Percentiles rank a stretch among this genome's conserved stretches.
Evolutionary conservation across 148 eudicot genomes (phyloP).

Genomic region (Chenopodium formosanum): DNA sequence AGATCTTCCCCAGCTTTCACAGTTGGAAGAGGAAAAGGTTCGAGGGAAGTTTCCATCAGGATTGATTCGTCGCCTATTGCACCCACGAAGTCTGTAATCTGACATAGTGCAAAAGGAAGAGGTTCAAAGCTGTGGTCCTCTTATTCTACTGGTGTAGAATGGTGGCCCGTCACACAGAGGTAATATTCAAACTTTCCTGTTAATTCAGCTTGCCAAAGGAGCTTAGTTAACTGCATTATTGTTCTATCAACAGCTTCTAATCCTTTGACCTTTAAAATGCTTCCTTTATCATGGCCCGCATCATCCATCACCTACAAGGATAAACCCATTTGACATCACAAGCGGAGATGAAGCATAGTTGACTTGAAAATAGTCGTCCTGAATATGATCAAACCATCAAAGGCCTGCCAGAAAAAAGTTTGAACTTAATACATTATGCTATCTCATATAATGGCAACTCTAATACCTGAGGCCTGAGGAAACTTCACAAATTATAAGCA

Average conservation of each 20-base stretch:
- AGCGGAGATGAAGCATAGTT: no score
- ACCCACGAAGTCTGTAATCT: slow-evolving; percentile 56
- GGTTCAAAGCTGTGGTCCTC: slow-evolving; percentile 99
- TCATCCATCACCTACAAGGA: no score
- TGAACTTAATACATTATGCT: no score
- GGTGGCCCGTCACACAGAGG: slow-evolving; percentile 88
- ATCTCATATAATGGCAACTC: no score
- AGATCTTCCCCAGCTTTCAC: slow-evolving; percentile 59
- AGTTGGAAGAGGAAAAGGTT: slow-evolving; percentile 78
- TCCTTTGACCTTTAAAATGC: background rate
- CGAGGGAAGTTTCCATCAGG: slow-evolving; percentile 56
- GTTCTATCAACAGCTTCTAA: slow-evolving; percentile 86
- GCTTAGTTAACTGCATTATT: slow-evolving; percentile 76
- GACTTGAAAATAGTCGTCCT: no score
- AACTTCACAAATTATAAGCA: no score
- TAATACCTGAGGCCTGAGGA: no score
- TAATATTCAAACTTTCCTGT: slow-evolving; percentile 60
- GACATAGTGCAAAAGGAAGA: slow-evolving; percentile 76
- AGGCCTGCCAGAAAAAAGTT: no score
- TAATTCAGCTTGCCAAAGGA: slow-evolving; percentile 82
- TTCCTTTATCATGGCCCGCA: no score
- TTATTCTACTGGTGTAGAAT: slow-evolving; percentile 96
- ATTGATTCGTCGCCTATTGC: slow-evolving; percentile 74
- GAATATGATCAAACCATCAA: no score
- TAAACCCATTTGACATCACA: no score